Evolutionary conservation across 176 grass and related monocot species (phyloP).

Genomic region (Cenchrus purpureus): DNA sequence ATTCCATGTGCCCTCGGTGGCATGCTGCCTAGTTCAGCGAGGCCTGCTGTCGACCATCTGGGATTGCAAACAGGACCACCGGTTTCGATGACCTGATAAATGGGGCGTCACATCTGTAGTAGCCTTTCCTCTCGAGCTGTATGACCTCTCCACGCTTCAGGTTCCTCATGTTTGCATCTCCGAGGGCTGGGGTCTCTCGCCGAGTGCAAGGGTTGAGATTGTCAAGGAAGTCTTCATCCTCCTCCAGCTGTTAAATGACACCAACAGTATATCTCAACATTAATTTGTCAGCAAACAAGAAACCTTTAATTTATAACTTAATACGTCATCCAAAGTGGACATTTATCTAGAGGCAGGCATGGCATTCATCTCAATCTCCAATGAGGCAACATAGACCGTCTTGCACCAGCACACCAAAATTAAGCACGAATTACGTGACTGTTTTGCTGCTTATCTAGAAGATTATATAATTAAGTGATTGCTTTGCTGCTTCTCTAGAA

Average conservation of each 20-base stretch:
- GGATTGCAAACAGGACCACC: conserved; percentile 80
- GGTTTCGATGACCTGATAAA: conserved; percentile 70
- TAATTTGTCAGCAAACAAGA: not conserved
- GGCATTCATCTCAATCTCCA: not conserved
- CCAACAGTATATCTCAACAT: not conserved
- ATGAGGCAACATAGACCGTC: not conserved
- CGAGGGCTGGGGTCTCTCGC: conserved; percentile 61
- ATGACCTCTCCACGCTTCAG: conserved; percentile 71
- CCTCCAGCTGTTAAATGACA: conserved; percentile 67
- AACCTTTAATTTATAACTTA: not conserved
- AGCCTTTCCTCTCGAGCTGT: conserved; percentile 88
- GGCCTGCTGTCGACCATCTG: conserved; percentile 72
- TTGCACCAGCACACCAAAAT: conserved; percentile 4
- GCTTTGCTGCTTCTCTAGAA: too few species aligned
- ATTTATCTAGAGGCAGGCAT: not conserved
- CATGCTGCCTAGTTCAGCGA: conserved; percentile 37
- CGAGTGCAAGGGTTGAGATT: conserved; percentile 84
- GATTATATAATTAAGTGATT: too few species aligned
- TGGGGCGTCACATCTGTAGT: conserved; percentile 74
- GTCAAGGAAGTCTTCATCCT: conserved; percentile 82
- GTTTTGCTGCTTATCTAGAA: too few species aligned
- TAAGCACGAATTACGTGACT: not conserved
- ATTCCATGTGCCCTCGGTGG: not conserved
- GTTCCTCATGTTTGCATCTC: conserved; percentile 81
- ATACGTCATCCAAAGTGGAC: not conserved